A percentile compares a stretch with the other conserved stretches of the same genome.
Conservation (phyloP, 2,329 filamentous ascomycete genomes). For the Talaromyces sp. region DNA sequence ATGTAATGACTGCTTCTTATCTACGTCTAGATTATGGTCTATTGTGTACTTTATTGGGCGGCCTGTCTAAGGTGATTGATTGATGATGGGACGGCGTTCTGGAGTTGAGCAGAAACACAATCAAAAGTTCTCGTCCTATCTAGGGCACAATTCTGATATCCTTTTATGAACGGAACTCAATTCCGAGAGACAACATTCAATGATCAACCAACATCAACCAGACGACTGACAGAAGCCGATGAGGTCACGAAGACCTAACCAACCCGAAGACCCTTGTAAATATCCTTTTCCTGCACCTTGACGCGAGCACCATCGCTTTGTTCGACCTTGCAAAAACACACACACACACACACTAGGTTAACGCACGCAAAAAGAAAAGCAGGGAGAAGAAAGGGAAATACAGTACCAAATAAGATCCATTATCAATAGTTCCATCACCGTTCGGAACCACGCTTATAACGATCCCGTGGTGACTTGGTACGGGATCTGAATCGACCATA, state of each 20-base stretch:
- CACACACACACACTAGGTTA: not conserved
- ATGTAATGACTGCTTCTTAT: constrained; percentile 24
- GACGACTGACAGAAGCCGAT: not conserved
- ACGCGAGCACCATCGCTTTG: constrained; percentile 5
- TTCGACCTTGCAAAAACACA: constrained; percentile 1
- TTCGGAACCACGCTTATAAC: constrained; percentile 8
- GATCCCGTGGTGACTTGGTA: constrained; percentile 7
- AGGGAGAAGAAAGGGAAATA: not conserved
- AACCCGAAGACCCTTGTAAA: constrained; percentile 7
- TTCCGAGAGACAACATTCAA: not conserved
- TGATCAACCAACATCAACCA: not conserved
- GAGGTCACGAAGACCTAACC: not conserved
- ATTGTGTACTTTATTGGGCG: constrained; percentile 5
- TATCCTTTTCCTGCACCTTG: constrained; percentile 11
- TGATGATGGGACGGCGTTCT: constrained; percentile 12
- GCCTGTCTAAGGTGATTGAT: not conserved
- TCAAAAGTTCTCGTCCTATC: not conserved
- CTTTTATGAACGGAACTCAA: not conserved
- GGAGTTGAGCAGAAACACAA: constrained; percentile 12
- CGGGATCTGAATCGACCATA: not conserved
- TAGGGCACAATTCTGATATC: not conserved
- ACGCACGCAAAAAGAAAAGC: not conserved
- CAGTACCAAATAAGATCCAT: constrained; percentile 9
- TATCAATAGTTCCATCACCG: constrained; percentile 2
- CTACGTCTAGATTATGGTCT: not conserved